phyloP scores from a whole-genome alignment of 352 stramenopile genomes.

The Poterioochromonas sp. region DNA sequence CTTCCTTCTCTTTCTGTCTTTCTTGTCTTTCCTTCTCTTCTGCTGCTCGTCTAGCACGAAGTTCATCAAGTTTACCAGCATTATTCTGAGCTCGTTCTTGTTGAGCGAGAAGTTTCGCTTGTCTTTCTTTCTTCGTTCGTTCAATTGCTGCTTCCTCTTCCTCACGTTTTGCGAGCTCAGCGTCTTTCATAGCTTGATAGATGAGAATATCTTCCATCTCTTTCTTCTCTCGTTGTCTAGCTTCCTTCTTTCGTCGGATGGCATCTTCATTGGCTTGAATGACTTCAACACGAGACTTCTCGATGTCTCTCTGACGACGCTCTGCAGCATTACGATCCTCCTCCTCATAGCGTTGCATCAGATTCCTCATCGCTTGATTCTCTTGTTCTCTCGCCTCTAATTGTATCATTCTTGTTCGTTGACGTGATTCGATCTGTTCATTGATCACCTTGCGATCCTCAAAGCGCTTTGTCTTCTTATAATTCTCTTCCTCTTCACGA shows the following conservation, averaged over 20 bases:
- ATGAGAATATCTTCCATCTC: slow-evolving; percentile 45
- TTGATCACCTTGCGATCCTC: slow-evolving; percentile 70
- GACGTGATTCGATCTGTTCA: slow-evolving; percentile 55
- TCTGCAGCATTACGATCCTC: slow-evolving; percentile 46
- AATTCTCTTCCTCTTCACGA: slow-evolving; percentile 66
- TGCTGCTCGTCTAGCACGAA: slow-evolving; percentile 72
- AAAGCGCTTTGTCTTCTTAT: slow-evolving; percentile 53
- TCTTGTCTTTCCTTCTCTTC: slow-evolving; percentile 74
- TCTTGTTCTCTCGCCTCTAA: slow-evolving; percentile 68
- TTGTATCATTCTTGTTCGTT: slow-evolving; percentile 71
- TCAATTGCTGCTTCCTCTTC: slow-evolving; percentile 60
- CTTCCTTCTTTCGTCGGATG: slow-evolving; percentile 45
- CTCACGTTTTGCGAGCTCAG: slow-evolving; percentile 39
- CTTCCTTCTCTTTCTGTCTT: slow-evolving; percentile 62
- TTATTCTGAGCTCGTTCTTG: slow-evolving; percentile 63
- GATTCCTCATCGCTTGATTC: slow-evolving; percentile 70
- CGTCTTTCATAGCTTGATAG: slow-evolving; percentile 39
- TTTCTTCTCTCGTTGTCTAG: slow-evolving; percentile 45
- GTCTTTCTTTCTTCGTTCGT: slow-evolving; percentile 53
- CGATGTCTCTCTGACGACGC: slow-evolving; percentile 40
- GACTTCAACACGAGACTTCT: slow-evolving; percentile 49
- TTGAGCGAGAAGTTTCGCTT: slow-evolving; percentile 63
- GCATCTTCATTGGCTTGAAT: slow-evolving; percentile 52
- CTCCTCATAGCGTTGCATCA: slow-evolving; percentile 58
- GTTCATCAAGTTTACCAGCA: slow-evolving; percentile 69